These are phyloP conservation scores for Dictyostelium citrinum DNA, from an alignment of 78 protist species.

Conservation along the genomic window DNA sequence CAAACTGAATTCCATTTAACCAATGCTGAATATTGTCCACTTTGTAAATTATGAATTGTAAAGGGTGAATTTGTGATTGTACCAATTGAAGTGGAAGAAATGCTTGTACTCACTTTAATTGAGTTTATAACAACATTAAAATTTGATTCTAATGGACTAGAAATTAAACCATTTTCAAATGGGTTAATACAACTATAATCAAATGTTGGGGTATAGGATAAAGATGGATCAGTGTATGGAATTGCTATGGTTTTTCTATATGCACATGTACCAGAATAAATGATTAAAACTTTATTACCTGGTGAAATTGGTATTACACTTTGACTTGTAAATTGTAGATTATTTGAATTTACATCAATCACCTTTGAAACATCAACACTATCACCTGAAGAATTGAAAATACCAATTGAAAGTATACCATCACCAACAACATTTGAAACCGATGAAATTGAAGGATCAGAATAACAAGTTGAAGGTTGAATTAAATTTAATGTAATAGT, in stretches of 20 bases:
- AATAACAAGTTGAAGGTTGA: not conserved
- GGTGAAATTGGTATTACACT: not conserved
- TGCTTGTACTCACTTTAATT: no score
- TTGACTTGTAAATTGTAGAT: not conserved
- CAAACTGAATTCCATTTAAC: slow-evolving; percentile 7
- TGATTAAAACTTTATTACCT: not conserved
- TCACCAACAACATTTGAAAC: not conserved
- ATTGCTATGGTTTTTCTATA: not conserved
- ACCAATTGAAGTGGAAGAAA: no score
- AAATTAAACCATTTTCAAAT: not conserved
- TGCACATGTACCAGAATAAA: not conserved
- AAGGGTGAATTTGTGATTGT: no score
- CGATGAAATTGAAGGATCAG: not conserved
- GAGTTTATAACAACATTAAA: not conserved
- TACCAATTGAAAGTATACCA: not conserved
- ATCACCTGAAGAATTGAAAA: not conserved
- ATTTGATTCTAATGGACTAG: not conserved
- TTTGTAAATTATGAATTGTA: not conserved
- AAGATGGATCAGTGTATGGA: not conserved
- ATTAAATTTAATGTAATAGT: not conserved
- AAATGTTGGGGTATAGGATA: not conserved
- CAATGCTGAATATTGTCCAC: not conserved
- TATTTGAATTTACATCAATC: not conserved
- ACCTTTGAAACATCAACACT: not conserved
- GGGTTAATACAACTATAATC: not conserved